Evolutionary conservation across 1,284 basidiomycete genomes (phyloP).

Genomic region (Boletellus dicymbophilus): DNA sequence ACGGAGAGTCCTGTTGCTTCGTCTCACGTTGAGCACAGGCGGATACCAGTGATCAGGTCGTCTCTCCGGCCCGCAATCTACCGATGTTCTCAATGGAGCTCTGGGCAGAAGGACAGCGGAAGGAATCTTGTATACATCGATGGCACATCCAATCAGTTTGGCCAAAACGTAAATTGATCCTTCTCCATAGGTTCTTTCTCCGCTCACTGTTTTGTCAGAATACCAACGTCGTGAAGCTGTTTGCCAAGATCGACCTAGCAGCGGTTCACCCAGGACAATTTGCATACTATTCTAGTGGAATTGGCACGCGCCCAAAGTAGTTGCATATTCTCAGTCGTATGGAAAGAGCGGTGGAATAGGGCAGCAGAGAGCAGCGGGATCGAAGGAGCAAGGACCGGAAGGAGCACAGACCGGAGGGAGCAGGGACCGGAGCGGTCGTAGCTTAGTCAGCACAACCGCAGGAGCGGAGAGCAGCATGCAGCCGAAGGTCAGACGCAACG

Average conservation of each 20-base stretch:
- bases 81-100: background rate
- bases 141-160: slow-evolving; percentile 7
- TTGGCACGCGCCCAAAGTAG: slow-evolving; percentile 30
- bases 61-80: background rate
- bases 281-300: slow-evolving; percentile 36
- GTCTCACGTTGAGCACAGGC: background rate
- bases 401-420: too few relatives aligned
- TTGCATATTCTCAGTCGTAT: slow-evolving; percentile 8
- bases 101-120: background rate
- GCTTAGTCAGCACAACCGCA: too few relatives aligned
- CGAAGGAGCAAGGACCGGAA: too few relatives aligned
- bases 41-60: background rate
- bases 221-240: slow-evolving; percentile 31
- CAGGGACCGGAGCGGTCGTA: too few relatives aligned
- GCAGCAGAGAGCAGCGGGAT: too few relatives aligned
- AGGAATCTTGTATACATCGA: slow-evolving; percentile 15
- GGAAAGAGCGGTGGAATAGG: slow-evolving; percentile 1
- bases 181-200: background rate
- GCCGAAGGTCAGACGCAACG: too few relatives aligned
- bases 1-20: background rate
- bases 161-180: background rate
- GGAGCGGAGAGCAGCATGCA: too few relatives aligned
- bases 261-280: slow-evolving; percentile 15
- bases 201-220: slow-evolving; percentile 19
- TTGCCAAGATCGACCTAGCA: slow-evolving; percentile 20